Evolutionary conservation across 306 rosid genomes (phyloP).

Genomic region (Cercis canadensis): DNA sequence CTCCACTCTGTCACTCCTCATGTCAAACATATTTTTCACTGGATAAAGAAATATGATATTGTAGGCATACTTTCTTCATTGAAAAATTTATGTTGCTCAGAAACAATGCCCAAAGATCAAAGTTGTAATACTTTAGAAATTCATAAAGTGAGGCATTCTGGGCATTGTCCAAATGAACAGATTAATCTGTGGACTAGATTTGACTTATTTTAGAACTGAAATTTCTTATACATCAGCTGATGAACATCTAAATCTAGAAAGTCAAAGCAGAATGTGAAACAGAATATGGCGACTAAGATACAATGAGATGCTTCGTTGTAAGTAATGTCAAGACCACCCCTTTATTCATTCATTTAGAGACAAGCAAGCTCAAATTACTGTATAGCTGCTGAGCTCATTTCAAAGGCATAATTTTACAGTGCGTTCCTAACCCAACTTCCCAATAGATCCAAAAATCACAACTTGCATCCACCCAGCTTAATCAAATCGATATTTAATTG

Average conservation of each 20-base stretch:
- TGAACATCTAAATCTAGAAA: background rate
- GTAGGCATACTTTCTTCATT: conserved; percentile 6
- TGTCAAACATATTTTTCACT: background rate
- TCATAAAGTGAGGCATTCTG: conserved; percentile 12
- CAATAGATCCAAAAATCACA: background rate
- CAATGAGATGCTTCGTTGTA: background rate
- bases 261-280: background rate
- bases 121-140: background rate
- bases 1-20: background rate
- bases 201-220: conserved; percentile 1
- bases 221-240: background rate
- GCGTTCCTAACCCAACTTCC: conserved; percentile 5
- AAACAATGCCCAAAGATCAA: background rate
- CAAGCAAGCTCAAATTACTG: conserved; percentile 13
- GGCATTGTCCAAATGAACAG: background rate
- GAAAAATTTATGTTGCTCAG: conserved; percentile 6
- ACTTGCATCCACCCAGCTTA: background rate
- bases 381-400: background rate
- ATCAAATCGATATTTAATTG: background rate
- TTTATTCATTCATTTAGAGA: background rate
- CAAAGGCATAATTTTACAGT: background rate
- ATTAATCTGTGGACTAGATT: conserved; percentile 17
- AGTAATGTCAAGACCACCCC: background rate
- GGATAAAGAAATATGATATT: background rate
- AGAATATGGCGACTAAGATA: background rate